Evolutionary conservation across 1,284 basidiomycete species (phyloP), one percentile per base, ranked within the genome.

Genomic region (Cutaneotrichosporon cavernicola): DNA sequence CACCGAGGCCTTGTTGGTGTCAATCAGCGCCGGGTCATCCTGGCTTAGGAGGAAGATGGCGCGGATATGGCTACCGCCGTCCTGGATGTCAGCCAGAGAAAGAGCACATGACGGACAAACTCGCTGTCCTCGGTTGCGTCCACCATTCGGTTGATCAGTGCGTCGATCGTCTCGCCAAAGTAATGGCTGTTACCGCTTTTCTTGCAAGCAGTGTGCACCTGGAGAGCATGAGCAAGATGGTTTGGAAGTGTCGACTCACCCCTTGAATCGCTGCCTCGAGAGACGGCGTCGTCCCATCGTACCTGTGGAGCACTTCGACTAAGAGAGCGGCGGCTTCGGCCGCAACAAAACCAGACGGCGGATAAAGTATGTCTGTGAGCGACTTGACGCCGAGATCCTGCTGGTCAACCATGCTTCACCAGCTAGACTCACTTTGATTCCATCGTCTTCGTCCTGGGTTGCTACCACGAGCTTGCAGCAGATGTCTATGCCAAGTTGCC

Each of bases 371-470:
- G 66, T 97, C 93, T 67, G 92, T 90, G 47, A 97, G 81, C 0
- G 91, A 89, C 74, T 91, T 92, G 68, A 91, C 83, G 0, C 96
- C 92, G 10, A 98, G 84, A 62, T 97, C 92, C 83, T 87, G 76
- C 14, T 2, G 21, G 55, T 61, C 53, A 63, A 34, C 5, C 46
- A 40, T 50, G 50, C 30, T 38, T 9, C 60, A 31, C n/a, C 31
- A 40, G 21, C 38, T 40, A 43, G 76, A 58, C 50, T 34, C 51
- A 84, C 85, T 72, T 91, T 94, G 70, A 99, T 89, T 0, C 87
- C 86, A 59, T 94, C 92, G 74, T 99, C 97, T 75, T 97, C 92
- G 73, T 99, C 97, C 51, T 89, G 79, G 81, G 30, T 92, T 86
- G 89, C 83, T 16, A 76, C 68, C 4, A 95, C 87, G n/a, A 99